Evolutionary conservation across 495 filamentous ascomycete genomes (phyloP), one percentile per base, ranked within the genome.

Genomic region (Talaromyces thailandensis): DNA sequence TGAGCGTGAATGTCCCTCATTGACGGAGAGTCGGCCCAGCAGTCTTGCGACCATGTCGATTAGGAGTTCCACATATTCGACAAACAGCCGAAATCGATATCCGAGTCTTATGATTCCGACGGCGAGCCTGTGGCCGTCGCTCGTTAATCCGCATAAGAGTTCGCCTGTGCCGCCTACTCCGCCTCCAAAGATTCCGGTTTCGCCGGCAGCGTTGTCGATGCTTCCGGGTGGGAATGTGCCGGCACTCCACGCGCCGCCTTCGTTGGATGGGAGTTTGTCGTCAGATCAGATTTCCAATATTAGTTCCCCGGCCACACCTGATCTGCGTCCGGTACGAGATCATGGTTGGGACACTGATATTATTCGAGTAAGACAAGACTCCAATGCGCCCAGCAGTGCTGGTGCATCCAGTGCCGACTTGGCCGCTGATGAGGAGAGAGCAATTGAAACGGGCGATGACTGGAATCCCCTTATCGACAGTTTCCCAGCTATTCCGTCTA

Each of bases 201-300:
- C 92, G 2, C 88, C 89, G 16, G 86, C 85, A 12, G 81, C 84
- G 25, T 81, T 91, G 50, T 85, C 82, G 18, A 80, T 88, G 71
- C 81, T 96, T 18, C 82, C 79, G 26, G 84, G n/a, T n/a, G n/a
- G 77, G 64, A 82, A 82, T 57, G 81, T 91, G 14, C 91, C 92
- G 9, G 84, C 84, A 18, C 78, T 83, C n/a, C 90, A 88, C 66
- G 87, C 90, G 0, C 85, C 92, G 7, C 92, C 92, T 6, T 96
- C 92, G 9, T 82, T 97, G 3, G 91, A 96, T 79, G 92, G 91
- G 8, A 95, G 91, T 74, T 64, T 92, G 45, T 87, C 86, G 18
- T 95, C 91, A 7, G 91, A 96, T 65, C 91, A 95, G 67, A 80
- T 92, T 73, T 90, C 89, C 6, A 78, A 79, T 57, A 79, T 91